Evolutionary conservation across 176 grass and related monocot genomes (phyloP), one percentile per base, ranked within the genome.

Genomic region (Panicum miliaceum): DNA sequence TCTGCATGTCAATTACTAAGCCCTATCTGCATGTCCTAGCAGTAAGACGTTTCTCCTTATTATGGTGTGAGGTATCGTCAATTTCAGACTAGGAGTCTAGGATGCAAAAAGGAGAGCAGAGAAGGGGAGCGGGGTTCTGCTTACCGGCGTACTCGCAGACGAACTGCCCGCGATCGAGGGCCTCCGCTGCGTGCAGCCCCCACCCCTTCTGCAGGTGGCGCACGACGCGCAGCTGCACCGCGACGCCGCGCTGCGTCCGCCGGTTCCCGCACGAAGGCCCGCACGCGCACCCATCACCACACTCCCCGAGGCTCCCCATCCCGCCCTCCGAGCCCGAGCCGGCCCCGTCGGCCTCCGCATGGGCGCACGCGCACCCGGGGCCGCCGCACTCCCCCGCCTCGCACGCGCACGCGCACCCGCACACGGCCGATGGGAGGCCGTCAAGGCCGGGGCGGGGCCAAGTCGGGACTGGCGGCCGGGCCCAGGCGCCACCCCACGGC

Each of bases 71-170:
- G 29, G 29, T 32, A 32, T 32, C 29, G 29, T 2, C 29, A 32
- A 32, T 32, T n/a, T n/a, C n/a, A n/a, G n/a, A n/a, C n/a, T n/a
- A n/a, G n/a, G n/a, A n/a, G n/a, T n/a, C n/a, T 42, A 42, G 41
- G 41, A 42, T 42, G 41, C 41, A 42, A 9, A 42, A 42, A 7
- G 41, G 41, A 9, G 41, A 42, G 40, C 41, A 42, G 41, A 42
- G 40, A 42, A 42, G 41, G 41, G 41, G 41, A 12, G 43, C 43
- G 45, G 45, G 10, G 45, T 47, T 47, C 45, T 47, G 29, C 75
- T 41, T 90, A 98, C 91, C 93, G 23, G 91, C 89, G 73, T 95
- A 98, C 61, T 98, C 96, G 69, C 89, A 98, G 46, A 98, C 77
- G 56, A 98, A 98, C 72, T 83, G 76, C 53, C 69, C 69, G 18